Percentiles rank a stretch among this genome's conserved stretches.
phyloP scores from a whole-genome alignment of 2,329 filamentous ascomycete species.

The Aspergillus ochraceoroseus region DNA sequence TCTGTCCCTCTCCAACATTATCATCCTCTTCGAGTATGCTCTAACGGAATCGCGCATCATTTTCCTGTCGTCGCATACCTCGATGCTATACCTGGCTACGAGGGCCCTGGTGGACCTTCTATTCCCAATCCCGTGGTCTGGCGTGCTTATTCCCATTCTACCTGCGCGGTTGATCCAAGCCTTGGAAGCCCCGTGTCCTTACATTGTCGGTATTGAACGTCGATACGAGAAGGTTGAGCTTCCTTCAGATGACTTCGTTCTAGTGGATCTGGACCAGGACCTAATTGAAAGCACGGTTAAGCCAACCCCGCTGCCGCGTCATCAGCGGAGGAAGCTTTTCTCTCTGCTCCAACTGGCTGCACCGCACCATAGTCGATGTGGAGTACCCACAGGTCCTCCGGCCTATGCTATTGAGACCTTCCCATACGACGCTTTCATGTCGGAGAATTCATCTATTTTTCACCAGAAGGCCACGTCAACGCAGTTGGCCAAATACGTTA shows the following conservation, averaged over 20 bases:
- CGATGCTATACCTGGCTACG: conserved; percentile 91
- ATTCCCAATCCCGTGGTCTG: conserved; percentile 88
- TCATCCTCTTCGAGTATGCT: conserved; percentile 88
- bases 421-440: conserved; percentile 82
- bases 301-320: conserved; percentile 75
- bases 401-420: conserved; percentile 90
- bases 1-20: conserved; percentile 84
- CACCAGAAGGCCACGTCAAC: conserved; percentile 64
- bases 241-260: conserved; percentile 90
- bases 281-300: conserved; percentile 77
- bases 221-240: conserved; percentile 63
- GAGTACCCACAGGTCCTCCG: conserved; percentile 81
- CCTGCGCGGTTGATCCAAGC: conserved; percentile 83
- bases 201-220: conserved; percentile 92
- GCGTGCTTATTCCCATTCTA: conserved; percentile 87
- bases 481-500: conserved; percentile 77
- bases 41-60: conserved; percentile 93
- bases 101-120: conserved; percentile 79
- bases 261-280: conserved; percentile 90
- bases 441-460: conserved; percentile 78
- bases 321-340: conserved; percentile 82
- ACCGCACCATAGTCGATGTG: conserved; percentile 80
- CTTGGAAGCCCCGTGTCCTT: conserved; percentile 90
- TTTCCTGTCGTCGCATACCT: conserved; percentile 87
- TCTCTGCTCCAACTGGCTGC: conserved; percentile 85